phyloP scores from a whole-genome alignment of 345 rosid species.

The Populus davidiana region DNA sequence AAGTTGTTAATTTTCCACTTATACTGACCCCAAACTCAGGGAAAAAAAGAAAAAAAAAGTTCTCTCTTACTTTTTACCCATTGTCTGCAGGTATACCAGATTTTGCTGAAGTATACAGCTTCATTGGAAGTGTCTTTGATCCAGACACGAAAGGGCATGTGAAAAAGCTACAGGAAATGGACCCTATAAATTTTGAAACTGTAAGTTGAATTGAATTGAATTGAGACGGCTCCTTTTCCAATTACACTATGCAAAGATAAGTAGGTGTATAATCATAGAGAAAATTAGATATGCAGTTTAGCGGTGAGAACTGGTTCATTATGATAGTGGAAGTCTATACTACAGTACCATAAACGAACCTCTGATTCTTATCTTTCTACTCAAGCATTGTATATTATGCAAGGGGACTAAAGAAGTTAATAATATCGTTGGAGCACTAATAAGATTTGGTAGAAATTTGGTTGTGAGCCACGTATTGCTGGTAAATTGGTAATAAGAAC shows the following conservation, averaged over 20 bases:
- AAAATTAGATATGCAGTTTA: neutral
- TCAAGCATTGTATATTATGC: neutral
- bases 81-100: slow-evolving; percentile 67
- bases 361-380: neutral
- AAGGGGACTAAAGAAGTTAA: neutral
- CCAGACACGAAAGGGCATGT: slow-evolving; percentile 63
- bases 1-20: neutral
- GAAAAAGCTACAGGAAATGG: slow-evolving; percentile 92
- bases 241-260: neutral
- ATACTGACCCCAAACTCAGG: neutral
- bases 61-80: slow-evolving; percentile 9
- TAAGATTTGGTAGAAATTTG: neutral
- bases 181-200: slow-evolving; percentile 89
- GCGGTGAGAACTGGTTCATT: neutral
- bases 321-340: neutral
- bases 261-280: neutral
- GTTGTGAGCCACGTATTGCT: neutral
- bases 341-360: too few relatives aligned
- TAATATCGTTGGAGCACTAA: neutral
- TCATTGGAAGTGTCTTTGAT: slow-evolving; percentile 92
- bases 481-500: neutral
- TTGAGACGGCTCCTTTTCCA: slow-evolving; percentile 1
- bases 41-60: neutral
- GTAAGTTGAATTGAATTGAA: slow-evolving; percentile 41
- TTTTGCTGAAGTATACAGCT: slow-evolving; percentile 84